Base-by-base conservation (phyloP, 2,329 filamentous ascomycete species). In the Fusarium devonianum region DNA sequence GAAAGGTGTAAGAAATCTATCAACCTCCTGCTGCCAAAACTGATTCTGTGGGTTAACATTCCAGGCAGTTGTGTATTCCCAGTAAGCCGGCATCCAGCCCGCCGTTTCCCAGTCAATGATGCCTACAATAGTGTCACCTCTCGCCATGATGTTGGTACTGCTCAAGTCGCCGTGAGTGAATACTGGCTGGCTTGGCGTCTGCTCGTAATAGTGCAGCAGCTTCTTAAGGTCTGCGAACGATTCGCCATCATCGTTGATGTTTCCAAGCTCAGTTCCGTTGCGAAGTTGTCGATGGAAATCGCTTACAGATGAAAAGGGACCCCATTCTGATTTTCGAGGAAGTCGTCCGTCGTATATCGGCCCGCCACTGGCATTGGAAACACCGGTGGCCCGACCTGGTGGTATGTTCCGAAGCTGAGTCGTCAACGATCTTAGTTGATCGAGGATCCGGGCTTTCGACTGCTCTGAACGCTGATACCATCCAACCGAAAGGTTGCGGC, bases 151-250 rank as follows among this genome's bases (percentile, higher is more conserved):
- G 49, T 80, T 80, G 7, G 67, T 54, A 12, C 67, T 69, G 49
- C 69, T 75, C 4, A 81, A 63, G 53, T 80, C 75, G 8, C 69
- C 70, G 56, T 80, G 77, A 4, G 76, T 77, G 49, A 81, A 75
- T 2, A 72, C 67, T 38, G 29, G 35, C 8, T 33, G n/a, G 42
- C 32, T 60, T 1, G 49, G 29, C n/a, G n/a, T n/a, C 9, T 53
- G 33, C 1, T 60, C 46, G 19, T 69, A 53, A 25, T 64, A 63
- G 1, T 18, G 33, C 2, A 63, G 22, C 1, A 70, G 58, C 2
- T 58, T 32, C 3, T 19, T 2, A 1, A 62, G 30, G n/a, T 50
- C 37, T 2, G 11, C 9, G n/a, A n/a, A n/a, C n/a, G n/a, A n/a
- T n/a, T n/a, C 37, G 7, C 25, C 6, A 2, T 3, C 11, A 5